Percentiles rank a stretch among this genome's conserved stretches.
These are phyloP conservation scores for Leccinum uliginosum DNA, from an alignment of 768 basidiomycete genomes.

Conservation along the genomic window DNA sequence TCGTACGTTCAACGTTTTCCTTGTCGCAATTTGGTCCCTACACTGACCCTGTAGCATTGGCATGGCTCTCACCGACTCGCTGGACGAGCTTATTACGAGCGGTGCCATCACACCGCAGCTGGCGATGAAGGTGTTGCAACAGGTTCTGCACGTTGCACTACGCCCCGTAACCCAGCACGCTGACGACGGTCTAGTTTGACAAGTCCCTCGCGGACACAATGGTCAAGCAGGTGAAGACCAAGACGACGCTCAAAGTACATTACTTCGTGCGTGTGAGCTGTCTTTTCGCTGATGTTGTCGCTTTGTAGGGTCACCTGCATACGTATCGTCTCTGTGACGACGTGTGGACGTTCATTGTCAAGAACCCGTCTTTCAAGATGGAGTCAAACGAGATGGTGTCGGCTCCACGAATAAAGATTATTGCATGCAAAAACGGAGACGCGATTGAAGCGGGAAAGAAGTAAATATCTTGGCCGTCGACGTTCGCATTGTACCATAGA, in stretches of 20 bases:
- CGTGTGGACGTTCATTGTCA: slow-evolving; percentile 98
- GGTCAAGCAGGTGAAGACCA: slow-evolving; percentile 90
- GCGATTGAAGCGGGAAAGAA: slow-evolving; percentile 82
- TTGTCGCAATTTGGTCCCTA: not conserved
- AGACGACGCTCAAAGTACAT: slow-evolving; percentile 85
- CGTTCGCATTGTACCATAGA: slow-evolving; percentile 22
- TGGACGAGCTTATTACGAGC: slow-evolving; percentile 96
- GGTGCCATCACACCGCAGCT: slow-evolving; percentile 96
- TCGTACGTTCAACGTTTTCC: slow-evolving; percentile 53
- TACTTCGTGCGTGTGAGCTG: slow-evolving; percentile 6
- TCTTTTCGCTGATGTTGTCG: slow-evolving; percentile 1
- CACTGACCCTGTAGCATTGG: slow-evolving; percentile 64
- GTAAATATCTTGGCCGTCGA: slow-evolving; percentile 29
- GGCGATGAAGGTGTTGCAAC: slow-evolving; percentile 97
- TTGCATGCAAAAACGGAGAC: slow-evolving; percentile 96
- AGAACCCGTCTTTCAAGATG: slow-evolving; percentile 93
- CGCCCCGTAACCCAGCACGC: slow-evolving; percentile 1
- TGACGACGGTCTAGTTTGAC: slow-evolving; percentile 68
- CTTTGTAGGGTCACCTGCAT: slow-evolving; percentile 72
- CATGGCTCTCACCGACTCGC: slow-evolving; percentile 94
- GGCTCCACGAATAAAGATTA: slow-evolving; percentile 87
- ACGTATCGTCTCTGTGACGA: slow-evolving; percentile 94
- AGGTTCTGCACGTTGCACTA: slow-evolving; percentile 52
- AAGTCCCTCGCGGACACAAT: slow-evolving; percentile 91
- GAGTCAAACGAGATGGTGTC: slow-evolving; percentile 78